Evolutionary conservation across 106 monocot species (phyloP), one percentile per base, ranked within the genome.

Genomic region (Dactylorhiza incarnata): DNA sequence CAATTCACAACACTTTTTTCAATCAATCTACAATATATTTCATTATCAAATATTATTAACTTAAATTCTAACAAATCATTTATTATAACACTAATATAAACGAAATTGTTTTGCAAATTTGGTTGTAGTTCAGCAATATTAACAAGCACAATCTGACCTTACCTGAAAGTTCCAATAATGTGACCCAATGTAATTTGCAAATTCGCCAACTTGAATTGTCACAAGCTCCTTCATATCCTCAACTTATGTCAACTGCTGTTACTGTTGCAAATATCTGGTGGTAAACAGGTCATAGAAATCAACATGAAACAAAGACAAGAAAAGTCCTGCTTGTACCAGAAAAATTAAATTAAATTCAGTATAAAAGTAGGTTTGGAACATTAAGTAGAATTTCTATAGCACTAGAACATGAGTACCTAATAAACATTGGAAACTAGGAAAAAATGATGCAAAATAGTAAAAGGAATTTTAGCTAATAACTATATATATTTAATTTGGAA

Each of bases 91-190:
- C 0, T 15, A 37, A 16, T 19, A 67, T 62, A 66, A 9, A 37
- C 10, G 0, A n/a, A 37, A 3, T 37, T 37, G 37, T 37, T 37
- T 37, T 3, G 37, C 37, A 37, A 37, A 37, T 37, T 3, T 37
- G 3, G 37, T 37, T 37, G 37, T 53, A 74, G 52, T 52, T 62
- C 48, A 68, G 65, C 7, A 49, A 52, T 50, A 73, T 49, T 49
- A 29, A 26, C 12, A 3, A 29, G 13, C 12, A 29, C 65, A 65
- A 13, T 45, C 25, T 8, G n/a, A 51, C 2, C 24, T 74, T 66
- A 93, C 93, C 91, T 93, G 97, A 76, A 99, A 89, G 72, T 99
- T 99, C 97, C 97, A 99, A 55, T 86, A 94, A 76, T 99, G 97
- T 48, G 97, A 94, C 9, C 97, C 94, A 12, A 99, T 80, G 72